Base-by-base conservation (phyloP, 73 alveolate genomes). In the Symbiodinium pilosum region DNA sequence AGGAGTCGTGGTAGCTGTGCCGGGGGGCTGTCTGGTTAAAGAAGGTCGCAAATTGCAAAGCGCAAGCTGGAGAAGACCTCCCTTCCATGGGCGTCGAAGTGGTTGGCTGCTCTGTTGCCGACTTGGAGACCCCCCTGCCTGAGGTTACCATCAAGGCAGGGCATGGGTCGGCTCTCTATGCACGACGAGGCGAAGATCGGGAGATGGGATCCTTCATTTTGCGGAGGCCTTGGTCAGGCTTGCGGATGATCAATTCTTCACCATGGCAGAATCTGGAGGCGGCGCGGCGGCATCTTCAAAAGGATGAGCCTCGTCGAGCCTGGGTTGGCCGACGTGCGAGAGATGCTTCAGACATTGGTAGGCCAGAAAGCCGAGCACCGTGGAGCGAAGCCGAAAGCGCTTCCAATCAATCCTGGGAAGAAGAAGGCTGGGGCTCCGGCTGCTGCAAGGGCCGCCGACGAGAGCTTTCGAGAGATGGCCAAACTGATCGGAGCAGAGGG, bases 241-340 rank as follows among this genome's bases (percentile, higher is more conserved):
- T 2, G 81, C 81, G 39, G 34, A 85, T 38, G 81, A 21, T 16
- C 93, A 85, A 5, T 43, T 85, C 41, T 85, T 47, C 81, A 40
- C 56, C 83, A 85, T 39, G 5, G 93, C 93, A 5, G 93, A 43
- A 32, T 85, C 93, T 28, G 84, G 84, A 1, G 84, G 43, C 2
- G 71, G 38, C 38, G 77, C 77, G 77, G 28, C 38, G 77, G 77
- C 39, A 59, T 59, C 38, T 59, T 59, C 34, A 4, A 2, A 36
- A 43, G 40, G 77, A 9, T 85, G 51, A 3, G 36, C 0, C 28
- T 3, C 39, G 36, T 24, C 51, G 56, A 12, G 44, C 28, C 32
- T 34, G 81, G 56, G 54, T 14, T 83, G 39, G 68, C 69, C 4
- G 41, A 42, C 20, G 26, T 83, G 92, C 34, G 43, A 42, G 21